Evolutionary conservation across 345 rosid genomes (phyloP), one percentile per base, ranked within the genome.

Genomic region (Kandelia obovata): DNA sequence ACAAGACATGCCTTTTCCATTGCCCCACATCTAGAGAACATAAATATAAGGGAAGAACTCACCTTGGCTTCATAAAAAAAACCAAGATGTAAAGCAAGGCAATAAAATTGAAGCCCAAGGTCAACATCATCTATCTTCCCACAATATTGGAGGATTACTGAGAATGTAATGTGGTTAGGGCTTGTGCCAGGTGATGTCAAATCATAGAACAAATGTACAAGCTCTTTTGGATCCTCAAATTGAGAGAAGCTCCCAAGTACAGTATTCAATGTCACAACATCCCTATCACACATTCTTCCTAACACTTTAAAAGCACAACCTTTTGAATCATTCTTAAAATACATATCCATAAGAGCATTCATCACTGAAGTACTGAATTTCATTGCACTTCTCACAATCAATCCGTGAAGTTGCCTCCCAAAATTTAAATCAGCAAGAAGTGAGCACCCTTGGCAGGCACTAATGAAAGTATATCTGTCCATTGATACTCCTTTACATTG

Each of bases 341-440:
- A 82, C 83, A 79, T 79, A 70, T 82, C 81, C 17, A 72, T 63
- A 60, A 82, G 79, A 34, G 83, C 75, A 67, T 82, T 82, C 69
- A 56, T 58, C 27, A 69, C 68, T 15, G 77, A 70, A 26, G 68
- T 69, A 55, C 73, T 59, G 30, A 15, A 66, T 34, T 57, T 61
- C 58, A 61, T 35, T 53, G 65, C 69, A n/a, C 68, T 77, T 13
- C 67, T 51, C 43, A 77, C 27, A 19, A 79, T 77, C 66, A 77
- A 55, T 47, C 83, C 83, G 56, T 82, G 86, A 55, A 79, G 67
- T 63, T 72, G 72, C 70, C 72, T 77, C 53, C 86, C 86, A 34
- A 62, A 66, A 69, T 74, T 49, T 46, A 77, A 67, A 64, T 75
- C 66, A 58, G 67, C 63, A 6, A 17, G 47, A 21, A 77, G 19